Conservation (phyloP, 306 rosid genomes). For the Adenanthera pavonina region DNA sequence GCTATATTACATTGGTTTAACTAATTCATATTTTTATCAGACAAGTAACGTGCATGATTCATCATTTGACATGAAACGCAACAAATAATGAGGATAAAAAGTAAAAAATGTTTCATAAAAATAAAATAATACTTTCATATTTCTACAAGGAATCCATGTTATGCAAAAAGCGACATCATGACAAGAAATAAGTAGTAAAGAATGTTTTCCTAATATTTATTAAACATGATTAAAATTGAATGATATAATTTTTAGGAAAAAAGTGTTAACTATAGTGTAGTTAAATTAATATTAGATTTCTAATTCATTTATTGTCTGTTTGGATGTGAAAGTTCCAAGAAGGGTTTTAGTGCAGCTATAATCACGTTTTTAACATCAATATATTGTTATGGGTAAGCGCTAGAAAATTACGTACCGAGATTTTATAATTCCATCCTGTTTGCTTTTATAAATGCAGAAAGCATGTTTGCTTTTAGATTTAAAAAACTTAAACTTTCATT, state of each 20-base stretch:
- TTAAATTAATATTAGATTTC: not conserved
- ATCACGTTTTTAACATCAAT: no score
- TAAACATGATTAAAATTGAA: not conserved
- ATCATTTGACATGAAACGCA: not conserved
- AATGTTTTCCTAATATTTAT: not conserved
- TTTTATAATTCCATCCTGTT: no score
- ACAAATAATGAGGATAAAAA: not conserved
- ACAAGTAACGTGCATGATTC: not conserved
- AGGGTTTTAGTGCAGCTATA: no score
- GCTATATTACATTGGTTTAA: not conserved
- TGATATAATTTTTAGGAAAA: no score
- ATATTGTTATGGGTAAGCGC: no score
- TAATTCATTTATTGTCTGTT: not conserved
- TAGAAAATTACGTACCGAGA: no score
- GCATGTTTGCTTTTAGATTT: no score
- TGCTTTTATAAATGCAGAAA: no score
- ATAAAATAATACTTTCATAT: no score
- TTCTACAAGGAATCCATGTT: not conserved
- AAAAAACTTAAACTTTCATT: not conserved
- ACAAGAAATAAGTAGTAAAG: not conserved
- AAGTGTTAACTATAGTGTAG: not conserved
- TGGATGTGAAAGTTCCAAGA: not conserved
- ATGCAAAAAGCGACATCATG: not conserved
- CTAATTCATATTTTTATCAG: not conserved
- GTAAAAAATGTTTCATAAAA: no score